Evolutionary conservation across 305 asterid species (phyloP).

Genomic region (Withania somnifera): DNA sequence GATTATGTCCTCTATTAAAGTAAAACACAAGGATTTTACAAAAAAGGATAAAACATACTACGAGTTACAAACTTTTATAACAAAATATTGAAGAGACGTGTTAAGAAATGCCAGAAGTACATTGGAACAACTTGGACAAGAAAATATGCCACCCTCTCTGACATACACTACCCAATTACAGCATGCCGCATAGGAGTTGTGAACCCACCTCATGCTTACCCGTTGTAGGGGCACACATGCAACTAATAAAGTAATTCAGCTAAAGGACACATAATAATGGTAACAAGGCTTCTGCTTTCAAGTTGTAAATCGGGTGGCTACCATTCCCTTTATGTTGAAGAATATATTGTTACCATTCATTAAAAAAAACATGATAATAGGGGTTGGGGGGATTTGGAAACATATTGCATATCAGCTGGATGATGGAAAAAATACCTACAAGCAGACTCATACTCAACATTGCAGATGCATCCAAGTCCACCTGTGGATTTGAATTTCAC

Average conservation of each 20-base stretch:
- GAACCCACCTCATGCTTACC: background rate
- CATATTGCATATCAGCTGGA: background rate
- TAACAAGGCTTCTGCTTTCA: background rate
- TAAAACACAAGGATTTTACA: background rate
- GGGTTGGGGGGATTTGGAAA: background rate
- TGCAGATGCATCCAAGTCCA: slow-evolving; percentile 95
- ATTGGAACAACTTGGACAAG: background rate
- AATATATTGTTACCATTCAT: no score
- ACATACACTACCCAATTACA: background rate
- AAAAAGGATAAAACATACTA: background rate
- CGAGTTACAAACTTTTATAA: background rate
- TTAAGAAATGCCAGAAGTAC: background rate
- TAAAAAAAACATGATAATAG: no score
- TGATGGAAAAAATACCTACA: slow-evolving; percentile 50
- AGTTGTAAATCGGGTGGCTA: background rate
- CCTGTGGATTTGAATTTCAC: slow-evolving; percentile 30
- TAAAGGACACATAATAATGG: background rate
- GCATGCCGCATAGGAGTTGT: background rate
- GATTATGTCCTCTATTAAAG: background rate
- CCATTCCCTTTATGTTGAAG: background rate
- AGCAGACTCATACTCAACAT: slow-evolving; percentile 54
- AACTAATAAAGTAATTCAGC: background rate
- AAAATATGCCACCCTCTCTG: background rate
- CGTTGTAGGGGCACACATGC: background rate
- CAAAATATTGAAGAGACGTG: background rate